Percentiles rank a stretch among this genome's conserved stretches.
Evolutionary conservation across 2,329 filamentous ascomycete species (phyloP).

Genomic region (Aspergillus fischeri): DNA sequence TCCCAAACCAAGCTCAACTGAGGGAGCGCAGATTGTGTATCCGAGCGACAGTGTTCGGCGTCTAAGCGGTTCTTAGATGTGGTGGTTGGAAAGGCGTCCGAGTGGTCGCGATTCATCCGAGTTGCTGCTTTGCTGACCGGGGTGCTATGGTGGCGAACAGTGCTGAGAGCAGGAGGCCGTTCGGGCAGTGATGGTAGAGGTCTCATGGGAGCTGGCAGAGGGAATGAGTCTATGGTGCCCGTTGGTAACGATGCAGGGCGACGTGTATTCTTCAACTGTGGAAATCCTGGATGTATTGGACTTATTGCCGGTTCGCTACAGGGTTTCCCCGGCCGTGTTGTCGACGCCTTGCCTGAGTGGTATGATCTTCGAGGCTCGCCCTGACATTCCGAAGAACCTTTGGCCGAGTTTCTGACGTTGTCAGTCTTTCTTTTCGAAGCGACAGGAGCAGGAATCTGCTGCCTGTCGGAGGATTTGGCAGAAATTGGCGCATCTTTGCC

Average conservation of each 20-base stretch:
- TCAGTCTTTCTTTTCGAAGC: not conserved
- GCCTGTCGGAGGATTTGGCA: not conserved
- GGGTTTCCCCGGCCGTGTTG: not conserved
- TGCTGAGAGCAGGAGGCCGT: conserved; percentile 6
- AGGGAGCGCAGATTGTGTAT: not conserved
- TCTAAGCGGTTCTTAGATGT: not conserved
- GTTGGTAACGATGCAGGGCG: conserved; percentile 23
- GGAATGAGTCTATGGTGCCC: conserved; percentile 28
- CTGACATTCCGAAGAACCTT: not conserved
- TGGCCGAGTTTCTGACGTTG: not conserved
- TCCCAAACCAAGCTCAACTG: not conserved
- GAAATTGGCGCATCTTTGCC: conserved; percentile 1
- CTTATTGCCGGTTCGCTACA: not conserved
- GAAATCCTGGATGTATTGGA: conserved; percentile 1
- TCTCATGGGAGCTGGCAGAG: conserved; percentile 32
- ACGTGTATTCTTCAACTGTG: conserved; percentile 6
- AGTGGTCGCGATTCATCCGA: not conserved
- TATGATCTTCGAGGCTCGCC: not conserved
- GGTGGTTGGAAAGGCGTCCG: not conserved
- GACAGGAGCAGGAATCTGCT: not conserved
- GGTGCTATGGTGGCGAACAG: conserved; percentile 4
- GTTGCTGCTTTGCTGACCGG: not conserved
- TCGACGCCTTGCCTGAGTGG: not conserved
- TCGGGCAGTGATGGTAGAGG: conserved; percentile 33
- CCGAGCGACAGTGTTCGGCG: not conserved